Base-by-base conservation (phyloP, 2,329 filamentous ascomycete genomes). In the Paraconiothyrium sp. region DNA sequence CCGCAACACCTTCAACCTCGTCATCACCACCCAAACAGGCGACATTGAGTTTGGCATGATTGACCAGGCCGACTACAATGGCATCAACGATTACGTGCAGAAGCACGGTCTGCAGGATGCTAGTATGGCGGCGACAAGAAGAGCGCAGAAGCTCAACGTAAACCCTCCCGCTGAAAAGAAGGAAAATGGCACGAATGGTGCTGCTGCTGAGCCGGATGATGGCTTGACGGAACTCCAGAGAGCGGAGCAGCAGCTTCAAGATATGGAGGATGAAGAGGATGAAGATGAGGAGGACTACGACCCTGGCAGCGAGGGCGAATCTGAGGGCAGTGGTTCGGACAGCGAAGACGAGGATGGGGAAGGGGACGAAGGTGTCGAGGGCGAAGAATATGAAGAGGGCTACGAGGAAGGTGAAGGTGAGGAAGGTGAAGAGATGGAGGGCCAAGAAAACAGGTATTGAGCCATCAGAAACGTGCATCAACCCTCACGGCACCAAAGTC, bases 31-130 rank as follows among this genome's bases (percentile, higher is more conserved):
- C 4, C 81, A 82, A 34, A 76, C 77, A 1, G 82, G 86, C 68
- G 88, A 90, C 65, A 80, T 87, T 20, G 88, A 90, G 66, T 88
- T 90, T 66, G 84, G 84, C 46, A 90, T 90, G 88, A 79, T 90
- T 46, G 88, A 90, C 65, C 88, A 90, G 69, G 85, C 83, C 9
- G 85, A 90, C 69, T 89, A 85, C 66, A 79, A 82, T 0, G 87
- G 86, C 16, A 89, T 90, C 51, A 87, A 89, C 64, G 80, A 81
- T 5, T 90, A 89, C 64, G 81, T 90, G 60, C 88, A 88, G 73
- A 80, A 82, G 34, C 87, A 89, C 69, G 81, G 83, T 6, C 77
- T 90, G 35, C 87, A 90, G 58, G 88, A 90, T 70, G 86, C 87
- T 2, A 88, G 86, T 70, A 81, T 90, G 76, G 88, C 88, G 1